Evolutionary conservation across 108 stramenopile species (phyloP), one percentile per base, ranked within the genome.

Genomic region (Cyclostephanos tholiformis): DNA sequence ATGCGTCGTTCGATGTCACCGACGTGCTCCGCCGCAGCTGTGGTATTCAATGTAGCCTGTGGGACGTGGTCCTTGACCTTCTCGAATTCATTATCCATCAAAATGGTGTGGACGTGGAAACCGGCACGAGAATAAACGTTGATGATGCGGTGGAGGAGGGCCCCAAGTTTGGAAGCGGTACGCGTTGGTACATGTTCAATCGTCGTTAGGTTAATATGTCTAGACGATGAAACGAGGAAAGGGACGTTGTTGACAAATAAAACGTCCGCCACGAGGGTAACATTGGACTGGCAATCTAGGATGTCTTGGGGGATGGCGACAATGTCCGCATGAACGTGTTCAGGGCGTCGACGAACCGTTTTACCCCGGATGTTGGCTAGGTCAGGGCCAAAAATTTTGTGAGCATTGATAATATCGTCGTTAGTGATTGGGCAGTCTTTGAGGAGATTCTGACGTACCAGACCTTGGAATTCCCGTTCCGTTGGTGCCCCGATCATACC

Each of bases 1-100:
- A 76, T 80, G 16, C n/a, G 52, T 11, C 85, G 66, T 63, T 86
- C 86, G n/a, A 82, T 59, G 32, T 70, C 83, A 26, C 76, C 72
- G 4, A 84, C 77, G 66, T 87, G 86, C 27, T 82, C 83, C 17
- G 69, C 69, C 8, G 69, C 38, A 7, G 51, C 22, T 9, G 39
- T 5, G 61, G 48, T 17, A 10, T 76, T 63, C 19, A 64, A 32
- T 3, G 27, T 66, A 6, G 36, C 35, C 22, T 23, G 16, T 13
- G 38, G 52, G 12, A 72, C 35, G 9, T 55, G 13, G n/a, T 39
- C 63, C 23, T 56, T 50, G 22, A 78, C 20, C 11, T 39, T 22
- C 25, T 67, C 60, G 60, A 86, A 83, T 51, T 51, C 50, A 4
- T 20, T 51, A 10, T 51, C 50, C 50, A 51, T 51, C 8, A 51